Evolutionary conservation across 148 eudicot species (phyloP), one percentile per base, ranked within the genome.

Genomic region (Spergularia bocconei): DNA sequence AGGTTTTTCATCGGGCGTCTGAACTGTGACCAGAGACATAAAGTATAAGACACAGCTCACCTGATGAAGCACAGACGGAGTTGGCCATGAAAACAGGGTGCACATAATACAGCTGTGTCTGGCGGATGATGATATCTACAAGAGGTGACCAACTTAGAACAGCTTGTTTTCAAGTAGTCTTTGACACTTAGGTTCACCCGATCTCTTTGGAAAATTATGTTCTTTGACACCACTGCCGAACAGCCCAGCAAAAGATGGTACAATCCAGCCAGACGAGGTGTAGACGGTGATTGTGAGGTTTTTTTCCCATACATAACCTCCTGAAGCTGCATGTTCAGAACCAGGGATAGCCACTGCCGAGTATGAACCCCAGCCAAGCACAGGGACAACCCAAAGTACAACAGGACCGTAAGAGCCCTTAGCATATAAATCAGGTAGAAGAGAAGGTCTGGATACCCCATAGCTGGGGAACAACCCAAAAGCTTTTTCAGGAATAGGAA

Each of bases 61-160:
- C 85, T 88, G 95, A 71, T 97, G 98, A 19, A 93, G 78, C 94
- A 97, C 51, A 89, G 86, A 58, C 98, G 94, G 60, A 88, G 54
- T 33, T 84, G 89, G 74, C 89, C 91, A 70, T 91, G 88, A 70
- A 79, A 76, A 79, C 84, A 87, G 55, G 86, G 84, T 36, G 84
- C 69, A 79, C 74, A 75, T 13, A 85, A 79, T 48, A 72, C 72
- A 67, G 56, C 85, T 85, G 88, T 85, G 53, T 91, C 91, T 36
- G 90, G 88, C 63, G 97, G 96, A 83, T 94, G 98, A 80, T 94
- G 87, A 82, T 78, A 93, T 86, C 76, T 93, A 87, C 98, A 93
- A 47, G 89, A 77, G 48, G 87, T 69, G 54, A 96, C 93, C 75
- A 84, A 93, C 77, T 89, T 93, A 79, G 96, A 93, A 72, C 85